A percentile compares a stretch with the other conserved stretches of the same genome.
Conservation (phyloP, 2,329 filamentous ascomycete genomes). For the Exophiala xenobiotica region DNA sequence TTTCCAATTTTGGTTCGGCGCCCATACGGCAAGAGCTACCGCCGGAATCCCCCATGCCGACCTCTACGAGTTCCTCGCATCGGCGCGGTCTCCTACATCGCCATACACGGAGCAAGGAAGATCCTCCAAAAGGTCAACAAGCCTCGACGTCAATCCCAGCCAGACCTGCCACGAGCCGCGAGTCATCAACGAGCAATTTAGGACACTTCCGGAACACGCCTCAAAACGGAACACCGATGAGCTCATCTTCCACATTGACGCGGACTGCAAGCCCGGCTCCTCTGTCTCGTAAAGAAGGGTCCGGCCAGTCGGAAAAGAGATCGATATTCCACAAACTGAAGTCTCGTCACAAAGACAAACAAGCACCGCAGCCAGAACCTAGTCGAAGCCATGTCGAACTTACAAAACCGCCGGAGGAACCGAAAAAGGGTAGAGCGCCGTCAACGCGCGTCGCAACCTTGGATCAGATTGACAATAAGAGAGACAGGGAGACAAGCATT, state of each 20-base stretch:
- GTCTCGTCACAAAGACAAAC: constrained; percentile 48
- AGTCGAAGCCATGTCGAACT: constrained; percentile 26
- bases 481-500: constrained; percentile 34
- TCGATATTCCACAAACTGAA: constrained; percentile 56
- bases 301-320: constrained; percentile 41
- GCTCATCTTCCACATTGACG: constrained; percentile 51
- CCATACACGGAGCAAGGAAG: constrained; percentile 58
- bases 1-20: constrained; percentile 30
- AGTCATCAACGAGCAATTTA: constrained; percentile 63
- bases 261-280: constrained; percentile 79
- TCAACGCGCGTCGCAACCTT: constrained; percentile 19
- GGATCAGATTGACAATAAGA: constrained; percentile 21
- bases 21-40: constrained; percentile 47
- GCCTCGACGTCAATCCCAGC: constrained; percentile 52
- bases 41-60: constrained; percentile 58
- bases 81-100: constrained; percentile 48
- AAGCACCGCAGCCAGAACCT: constrained; percentile 33
- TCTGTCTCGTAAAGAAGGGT: constrained; percentile 57
- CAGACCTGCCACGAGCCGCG: constrained; percentile 71
- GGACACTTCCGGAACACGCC: constrained; percentile 52
- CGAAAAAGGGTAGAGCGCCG: constrained; percentile 21
- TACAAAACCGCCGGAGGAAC: constrained; percentile 27
- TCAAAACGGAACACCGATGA: constrained; percentile 51
- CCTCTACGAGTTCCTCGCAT: constrained; percentile 53
- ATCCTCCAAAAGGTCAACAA: constrained; percentile 44